Conservation (phyloP, 345 rosid genomes). For the Eucalyptus rudis region DNA sequence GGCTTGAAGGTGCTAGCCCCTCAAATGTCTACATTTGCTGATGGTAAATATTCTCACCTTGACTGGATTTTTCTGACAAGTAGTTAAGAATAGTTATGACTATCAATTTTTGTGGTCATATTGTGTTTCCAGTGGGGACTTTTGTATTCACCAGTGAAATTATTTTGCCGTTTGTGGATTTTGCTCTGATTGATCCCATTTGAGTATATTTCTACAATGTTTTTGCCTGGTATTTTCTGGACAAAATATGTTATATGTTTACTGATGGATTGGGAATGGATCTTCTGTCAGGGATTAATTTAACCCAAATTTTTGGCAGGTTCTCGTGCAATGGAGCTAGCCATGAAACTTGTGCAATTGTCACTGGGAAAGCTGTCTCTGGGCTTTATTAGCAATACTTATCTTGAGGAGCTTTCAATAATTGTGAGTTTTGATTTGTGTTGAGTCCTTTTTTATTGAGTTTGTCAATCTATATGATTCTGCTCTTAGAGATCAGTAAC, state of each 20-base stretch:
- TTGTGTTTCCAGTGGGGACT: background rate
- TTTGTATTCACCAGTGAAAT: background rate
- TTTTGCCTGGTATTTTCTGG: background rate
- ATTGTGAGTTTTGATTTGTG: slow-evolving; percentile 34
- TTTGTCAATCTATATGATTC: background rate
- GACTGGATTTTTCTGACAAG: background rate
- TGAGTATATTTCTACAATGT: background rate
- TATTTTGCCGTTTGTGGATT: background rate
- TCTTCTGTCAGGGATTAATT: background rate
- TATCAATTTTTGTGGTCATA: background rate
- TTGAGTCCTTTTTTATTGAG: background rate
- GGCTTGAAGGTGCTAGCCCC: slow-evolving; percentile 63
- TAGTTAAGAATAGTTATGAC: background rate
- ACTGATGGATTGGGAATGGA: background rate
- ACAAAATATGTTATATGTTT: background rate
- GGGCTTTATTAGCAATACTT: slow-evolving; percentile 14
- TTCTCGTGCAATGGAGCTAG: slow-evolving; percentile 64
- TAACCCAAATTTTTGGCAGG: slow-evolving; percentile 22
- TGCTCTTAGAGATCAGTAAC: background rate
- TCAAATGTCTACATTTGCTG: slow-evolving; percentile 38
- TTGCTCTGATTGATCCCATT: background rate
- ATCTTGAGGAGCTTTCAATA: slow-evolving; percentile 35
- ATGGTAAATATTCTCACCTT: slow-evolving; percentile 31
- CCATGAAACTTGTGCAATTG: slow-evolving; percentile 50
- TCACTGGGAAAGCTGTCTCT: slow-evolving; percentile 32